phyloP scores from a whole-genome alignment of 768 basidiomycete genomes.

The Myochromella boudieri region DNA sequence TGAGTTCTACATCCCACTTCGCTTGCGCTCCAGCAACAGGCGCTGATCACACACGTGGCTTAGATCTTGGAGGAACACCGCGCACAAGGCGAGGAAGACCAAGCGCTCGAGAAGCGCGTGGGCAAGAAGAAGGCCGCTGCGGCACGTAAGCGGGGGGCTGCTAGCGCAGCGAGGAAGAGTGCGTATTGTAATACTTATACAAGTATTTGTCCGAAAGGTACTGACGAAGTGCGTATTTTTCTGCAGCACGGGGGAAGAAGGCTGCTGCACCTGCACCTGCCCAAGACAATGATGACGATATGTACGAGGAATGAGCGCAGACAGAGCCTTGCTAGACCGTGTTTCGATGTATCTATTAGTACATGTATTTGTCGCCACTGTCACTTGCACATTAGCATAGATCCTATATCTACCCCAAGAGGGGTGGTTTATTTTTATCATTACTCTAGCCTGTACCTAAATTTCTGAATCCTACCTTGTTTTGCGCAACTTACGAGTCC shows the following conservation, averaged over 20 bases:
- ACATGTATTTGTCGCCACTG: too few relatives aligned
- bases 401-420: too few relatives aligned
- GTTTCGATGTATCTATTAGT: too few relatives aligned
- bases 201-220: background rate
- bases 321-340: too few relatives aligned
- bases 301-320: slow-evolving; percentile 15
- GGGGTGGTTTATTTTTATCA: too few relatives aligned
- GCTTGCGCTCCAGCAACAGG: too few relatives aligned
- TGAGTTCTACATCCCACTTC: slow-evolving; percentile 28
- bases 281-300: slow-evolving; percentile 18
- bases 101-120: slow-evolving; percentile 85
- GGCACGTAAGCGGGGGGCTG: slow-evolving; percentile 56
- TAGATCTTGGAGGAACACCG: slow-evolving; percentile 85
- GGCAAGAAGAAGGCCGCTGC: slow-evolving; percentile 80
- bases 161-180: slow-evolving; percentile 42
- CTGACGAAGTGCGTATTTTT: background rate
- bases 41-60: slow-evolving; percentile 4
- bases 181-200: slow-evolving; percentile 11
- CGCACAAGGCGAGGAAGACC: slow-evolving; percentile 87
- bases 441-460: too few relatives aligned
- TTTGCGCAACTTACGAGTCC: too few relatives aligned
- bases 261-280: slow-evolving; percentile 2
- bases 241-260: slow-evolving; percentile 16
- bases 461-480: too few relatives aligned
- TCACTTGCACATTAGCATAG: too few relatives aligned